Evolutionary conservation across 352 stramenopile genomes (phyloP), one percentile per base, ranked within the genome.

Genomic region (Phytophthora parvispora): DNA sequence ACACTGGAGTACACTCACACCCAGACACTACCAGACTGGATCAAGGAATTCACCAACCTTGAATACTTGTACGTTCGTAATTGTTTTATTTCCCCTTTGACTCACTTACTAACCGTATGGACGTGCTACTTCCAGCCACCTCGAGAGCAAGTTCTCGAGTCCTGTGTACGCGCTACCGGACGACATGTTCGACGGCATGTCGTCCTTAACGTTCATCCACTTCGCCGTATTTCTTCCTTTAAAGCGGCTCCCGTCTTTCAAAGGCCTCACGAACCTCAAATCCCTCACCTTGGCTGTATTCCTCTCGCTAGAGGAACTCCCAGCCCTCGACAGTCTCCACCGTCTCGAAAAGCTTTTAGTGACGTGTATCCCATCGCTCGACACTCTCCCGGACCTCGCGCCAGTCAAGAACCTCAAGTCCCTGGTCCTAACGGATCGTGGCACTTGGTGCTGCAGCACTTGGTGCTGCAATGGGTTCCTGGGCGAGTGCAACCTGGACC

Each of bases 391-490:
- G 3, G 64, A 74, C 24, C 25, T 79, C 12, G 31, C 47, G 18
- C 40, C 58, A 2, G 24, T 72, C 0, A 29, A 50, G 15, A 38
- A 54, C 1, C 40, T 80, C 12, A 45, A 56, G 2, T 52, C 64
- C 4, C 50, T 77, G 0, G 20, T 55, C 13, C 12, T 64, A 0
- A 48, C 31, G 7, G 51, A 60, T 29, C 60, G 60, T 7, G 49
- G 59, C 2, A 57, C 36, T 6, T 67, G 36, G 28, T 81, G 74
- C 42, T 78, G 74, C 60, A 75, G 59, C 2, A 57, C 36, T 6
- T 67, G 36, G 28, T 81, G 74, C 42, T 78, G 74, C 60, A 75
- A 78, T 45, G 74, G 70, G 0, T 80, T 80, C 29, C 49, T 69
- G 13, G 61, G 72, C 1, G 3, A 58, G 6, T 80, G 65, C 25